Evolutionary conservation across 805 yeast species (phyloP).

Genomic region (Myxozyma udenii): DNA sequence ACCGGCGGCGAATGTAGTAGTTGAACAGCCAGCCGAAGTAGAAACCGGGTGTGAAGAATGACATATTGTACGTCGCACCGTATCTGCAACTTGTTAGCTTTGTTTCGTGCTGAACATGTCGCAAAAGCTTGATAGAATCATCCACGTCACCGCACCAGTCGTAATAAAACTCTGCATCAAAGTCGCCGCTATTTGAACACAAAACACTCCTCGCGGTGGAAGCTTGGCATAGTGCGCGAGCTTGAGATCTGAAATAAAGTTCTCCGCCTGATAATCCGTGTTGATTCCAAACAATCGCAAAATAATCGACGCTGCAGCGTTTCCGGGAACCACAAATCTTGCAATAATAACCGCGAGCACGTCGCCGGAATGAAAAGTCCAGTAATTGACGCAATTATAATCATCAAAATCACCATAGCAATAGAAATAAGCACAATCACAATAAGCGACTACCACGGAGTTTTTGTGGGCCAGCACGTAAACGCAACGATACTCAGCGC

Average conservation of each 20-base stretch:
- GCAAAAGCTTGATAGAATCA: no score
- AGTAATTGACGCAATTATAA: conserved; percentile 59
- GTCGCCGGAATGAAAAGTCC: conserved; percentile 59
- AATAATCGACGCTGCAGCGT: conserved; percentile 47
- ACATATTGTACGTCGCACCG: conserved; percentile 36
- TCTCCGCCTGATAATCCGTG: conserved; percentile 53
- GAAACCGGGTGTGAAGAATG: conserved; percentile 44
- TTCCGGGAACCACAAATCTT: conserved; percentile 21
- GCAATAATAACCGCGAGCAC: conserved; percentile 10
- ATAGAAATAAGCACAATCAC: conserved; percentile 53
- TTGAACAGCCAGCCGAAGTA: conserved; percentile 52
- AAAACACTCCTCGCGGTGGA: conserved; percentile 51
- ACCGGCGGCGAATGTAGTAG: conserved; percentile 53
- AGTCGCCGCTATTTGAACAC: conserved; percentile 53
- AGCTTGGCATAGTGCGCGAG: conserved; percentile 54
- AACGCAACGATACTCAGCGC: conserved; percentile 36
- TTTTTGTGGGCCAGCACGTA: conserved; percentile 38
- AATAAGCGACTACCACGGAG: conserved; percentile 63
- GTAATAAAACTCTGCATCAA: conserved; percentile 52
- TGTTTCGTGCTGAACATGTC: no score
- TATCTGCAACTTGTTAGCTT: no score
- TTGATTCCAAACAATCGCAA: conserved; percentile 59
- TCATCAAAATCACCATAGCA: conserved; percentile 58
- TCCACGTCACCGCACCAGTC: conserved; percentile 47
- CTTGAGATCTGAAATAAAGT: conserved; percentile 52